These are phyloP conservation scores for Marasmius sp. DNA, from an alignment of 1,284 basidiomycete species.

Conservation along the genomic window DNA sequence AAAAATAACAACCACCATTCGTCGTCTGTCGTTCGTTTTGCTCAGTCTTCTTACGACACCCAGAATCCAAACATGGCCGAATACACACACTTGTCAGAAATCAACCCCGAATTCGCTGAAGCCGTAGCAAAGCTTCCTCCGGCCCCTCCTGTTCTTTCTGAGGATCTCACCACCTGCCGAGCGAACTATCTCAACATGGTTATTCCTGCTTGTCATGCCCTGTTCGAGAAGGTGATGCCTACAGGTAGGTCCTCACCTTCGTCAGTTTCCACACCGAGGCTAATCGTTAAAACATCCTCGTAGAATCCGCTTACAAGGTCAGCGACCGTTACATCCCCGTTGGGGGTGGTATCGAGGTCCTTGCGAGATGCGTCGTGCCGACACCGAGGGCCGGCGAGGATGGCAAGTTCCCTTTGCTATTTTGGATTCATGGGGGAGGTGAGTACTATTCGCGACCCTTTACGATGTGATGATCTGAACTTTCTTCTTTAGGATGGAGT, in stretches of 20 bases:
- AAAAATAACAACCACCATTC: too few species aligned
- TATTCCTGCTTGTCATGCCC: neutral
- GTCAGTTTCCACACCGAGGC: neutral
- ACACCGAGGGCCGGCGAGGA: neutral
- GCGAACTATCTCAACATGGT: neutral
- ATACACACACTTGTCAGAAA: slow-evolving; percentile 14
- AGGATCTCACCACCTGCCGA: neutral
- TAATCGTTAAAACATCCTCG: neutral
- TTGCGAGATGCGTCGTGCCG: slow-evolving; percentile 10
- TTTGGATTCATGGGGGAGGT: slow-evolving; percentile 18
- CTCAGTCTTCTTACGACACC: too few species aligned
- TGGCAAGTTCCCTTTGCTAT: slow-evolving; percentile 11
- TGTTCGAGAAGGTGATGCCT: slow-evolving; percentile 4
- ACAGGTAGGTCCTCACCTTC: slow-evolving; percentile 1
- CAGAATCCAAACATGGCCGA: slow-evolving; percentile 10
- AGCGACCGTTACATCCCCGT: slow-evolving; percentile 13
- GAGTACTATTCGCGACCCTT: neutral
- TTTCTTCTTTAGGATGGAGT: slow-evolving; percentile 8
- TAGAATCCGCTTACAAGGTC: slow-evolving; percentile 10
- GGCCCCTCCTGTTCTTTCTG: neutral
- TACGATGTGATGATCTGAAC: neutral
- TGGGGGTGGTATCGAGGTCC: slow-evolving; percentile 4
- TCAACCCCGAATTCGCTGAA: slow-evolving; percentile 16
- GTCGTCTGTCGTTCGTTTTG: too few species aligned
- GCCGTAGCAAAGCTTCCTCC: neutral